Conservation (phyloP, 1,139 yeast species). For the Saccharomyces hybrid region DNA sequence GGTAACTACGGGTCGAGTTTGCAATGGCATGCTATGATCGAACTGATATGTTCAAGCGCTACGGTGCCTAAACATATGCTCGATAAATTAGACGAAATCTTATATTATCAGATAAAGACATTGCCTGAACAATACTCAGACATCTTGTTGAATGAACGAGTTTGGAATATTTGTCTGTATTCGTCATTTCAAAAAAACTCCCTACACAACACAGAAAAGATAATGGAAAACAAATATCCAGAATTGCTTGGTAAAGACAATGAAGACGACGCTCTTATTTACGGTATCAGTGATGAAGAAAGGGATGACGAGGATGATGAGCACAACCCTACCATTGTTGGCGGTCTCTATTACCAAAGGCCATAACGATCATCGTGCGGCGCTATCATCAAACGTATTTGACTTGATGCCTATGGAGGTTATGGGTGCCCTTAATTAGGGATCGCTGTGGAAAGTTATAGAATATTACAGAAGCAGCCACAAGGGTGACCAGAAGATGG, state of each 20-base stretch:
- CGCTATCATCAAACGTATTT: neutral
- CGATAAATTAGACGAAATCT: constrained; percentile 23
- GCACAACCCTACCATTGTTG: constrained; percentile 17
- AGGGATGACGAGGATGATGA: constrained; percentile 11
- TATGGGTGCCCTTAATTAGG: neutral
- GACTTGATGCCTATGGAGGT: neutral
- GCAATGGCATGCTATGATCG: constrained; percentile 39
- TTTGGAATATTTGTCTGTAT: constrained; percentile 13
- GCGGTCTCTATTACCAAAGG: constrained; percentile 13
- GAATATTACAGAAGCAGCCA: neutral
- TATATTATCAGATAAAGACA: constrained; percentile 29
- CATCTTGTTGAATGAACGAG: constrained; percentile 26
- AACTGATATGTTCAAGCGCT: constrained; percentile 31
- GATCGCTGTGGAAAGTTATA: neutral
- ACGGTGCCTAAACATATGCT: constrained; percentile 16
- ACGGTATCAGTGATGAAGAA: neutral
- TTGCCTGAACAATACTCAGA: constrained; percentile 37
- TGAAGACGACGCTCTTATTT: neutral
- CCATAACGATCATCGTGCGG: neutral
- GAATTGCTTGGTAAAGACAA: neutral
- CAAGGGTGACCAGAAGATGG: neutral
- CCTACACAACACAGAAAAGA: constrained; percentile 7
- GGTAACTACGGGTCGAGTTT: constrained; percentile 40
- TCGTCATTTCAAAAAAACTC: constrained; percentile 10
- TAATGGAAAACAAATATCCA: constrained; percentile 5